Evolutionary conservation across 306 rosid genomes (phyloP), one percentile per base, ranked within the genome.

Genomic region (Castanea mollissima): DNA sequence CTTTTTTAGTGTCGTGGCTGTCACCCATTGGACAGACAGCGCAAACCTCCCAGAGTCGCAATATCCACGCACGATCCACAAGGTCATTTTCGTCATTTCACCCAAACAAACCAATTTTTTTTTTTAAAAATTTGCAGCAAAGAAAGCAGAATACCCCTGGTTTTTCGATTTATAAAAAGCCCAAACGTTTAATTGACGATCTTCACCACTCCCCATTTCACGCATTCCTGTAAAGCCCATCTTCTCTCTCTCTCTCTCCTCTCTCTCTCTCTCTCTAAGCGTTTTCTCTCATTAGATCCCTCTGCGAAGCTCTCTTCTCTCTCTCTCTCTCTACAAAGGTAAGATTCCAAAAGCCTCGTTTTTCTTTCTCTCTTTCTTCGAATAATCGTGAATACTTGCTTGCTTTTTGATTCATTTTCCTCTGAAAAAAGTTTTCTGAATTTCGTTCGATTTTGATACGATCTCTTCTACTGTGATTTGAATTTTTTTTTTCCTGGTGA

Each of bases 211-310:
- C 46, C 46, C 75, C 81, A 58, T 57, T 76, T 78, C 74, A 29
- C 82, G 89, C 90, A 88, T 85, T 82, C 67, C 18, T 79, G 49
- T 78, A n/a, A 81, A 87, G 90, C 91, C 74, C 77, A 41, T 32
- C 18, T 19, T 20, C 69, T 34, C 69, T 73, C 57, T 56, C 63
- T 67, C 78, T 55, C 71, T 57, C 73, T 35, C 71, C 73, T 35
- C 71, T 75, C 2, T 71, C 21, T 67, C 78, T 55, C 71, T 57
- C 73, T 35, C 71, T 75, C 2, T 71, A 11, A 0, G 59, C n/a
- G 58, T 25, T 25, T 51, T 68, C 78, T 35, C 59, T 10, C 74
- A 13, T 79, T 51, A 81, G 91, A 89, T 85, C 92, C 84, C 87
- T 76, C 51, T 69, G 63, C 76, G 83, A 73, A 76, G 81, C 69